A percentile compares a stretch with the other conserved stretches of the same genome.
Evolutionary conservation across 2,329 filamentous ascomycete genomes (phyloP).

Genomic region (Pseudogymnoascus sp.): DNA sequence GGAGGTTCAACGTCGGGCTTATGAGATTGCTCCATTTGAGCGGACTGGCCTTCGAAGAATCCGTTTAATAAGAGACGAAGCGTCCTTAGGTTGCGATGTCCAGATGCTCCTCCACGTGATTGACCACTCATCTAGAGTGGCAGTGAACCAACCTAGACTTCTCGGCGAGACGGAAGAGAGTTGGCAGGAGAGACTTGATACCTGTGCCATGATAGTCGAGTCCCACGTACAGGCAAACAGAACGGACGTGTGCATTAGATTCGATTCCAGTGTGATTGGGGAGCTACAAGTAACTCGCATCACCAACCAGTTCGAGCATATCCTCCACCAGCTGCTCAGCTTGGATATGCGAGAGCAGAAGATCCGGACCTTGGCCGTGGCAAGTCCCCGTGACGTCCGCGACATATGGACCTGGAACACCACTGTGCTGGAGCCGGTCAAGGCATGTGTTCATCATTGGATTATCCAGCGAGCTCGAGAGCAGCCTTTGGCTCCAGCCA

Average conservation of each 20-base stretch:
- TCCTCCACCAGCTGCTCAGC: neutral
- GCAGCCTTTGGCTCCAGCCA: slow-evolving; percentile 10
- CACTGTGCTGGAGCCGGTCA: neutral
- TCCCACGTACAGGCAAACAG: neutral
- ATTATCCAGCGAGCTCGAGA: slow-evolving; percentile 4
- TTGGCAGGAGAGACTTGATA: neutral
- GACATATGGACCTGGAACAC: slow-evolving; percentile 5
- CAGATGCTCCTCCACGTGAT: neutral
- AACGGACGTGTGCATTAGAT: neutral
- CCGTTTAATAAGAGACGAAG: neutral
- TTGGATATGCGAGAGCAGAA: neutral
- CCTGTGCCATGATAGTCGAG: neutral
- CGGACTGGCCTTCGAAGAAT: neutral
- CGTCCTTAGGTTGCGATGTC: neutral
- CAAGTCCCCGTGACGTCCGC: neutral
- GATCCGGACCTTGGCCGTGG: neutral
- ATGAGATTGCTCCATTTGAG: neutral
- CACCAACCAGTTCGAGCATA: neutral
- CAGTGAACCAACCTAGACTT: neutral
- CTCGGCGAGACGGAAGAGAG: neutral
- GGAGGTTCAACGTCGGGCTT: neutral
- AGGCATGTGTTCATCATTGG: slow-evolving; percentile 6
- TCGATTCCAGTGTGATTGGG: neutral
- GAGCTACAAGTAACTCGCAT: neutral
- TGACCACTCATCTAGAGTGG: neutral